phyloP scores from a whole-genome alignment of 1,139 yeast species.

The Geotrichum histeridarum region DNA sequence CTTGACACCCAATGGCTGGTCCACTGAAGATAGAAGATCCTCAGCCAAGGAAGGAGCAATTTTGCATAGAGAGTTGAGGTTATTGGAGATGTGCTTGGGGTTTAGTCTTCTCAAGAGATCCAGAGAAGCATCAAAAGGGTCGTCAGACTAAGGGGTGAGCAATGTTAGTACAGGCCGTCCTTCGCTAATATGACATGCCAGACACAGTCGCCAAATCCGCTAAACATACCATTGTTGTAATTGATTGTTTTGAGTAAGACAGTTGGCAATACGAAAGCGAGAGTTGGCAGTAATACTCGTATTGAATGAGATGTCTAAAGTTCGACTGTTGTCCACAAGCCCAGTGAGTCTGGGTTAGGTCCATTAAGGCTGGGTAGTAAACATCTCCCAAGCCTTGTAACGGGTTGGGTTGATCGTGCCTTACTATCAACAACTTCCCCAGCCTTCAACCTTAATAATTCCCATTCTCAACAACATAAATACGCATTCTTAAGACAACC shows the following conservation, averaged over 20 bases:
- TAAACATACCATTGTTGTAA: not conserved
- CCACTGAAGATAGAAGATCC: conserved; percentile 81
- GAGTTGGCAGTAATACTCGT: not conserved
- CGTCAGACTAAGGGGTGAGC: conserved; percentile 43
- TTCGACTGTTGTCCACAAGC: not conserved
- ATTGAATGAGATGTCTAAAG: not conserved
- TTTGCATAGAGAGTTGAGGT: conserved; percentile 65
- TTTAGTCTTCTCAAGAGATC: conserved; percentile 82
- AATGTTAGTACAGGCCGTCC: not conserved
- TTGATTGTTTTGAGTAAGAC: not conserved
- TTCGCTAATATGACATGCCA: not conserved
- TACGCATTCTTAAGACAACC: no score
- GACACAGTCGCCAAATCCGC: no score
- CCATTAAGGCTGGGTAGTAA: no score
- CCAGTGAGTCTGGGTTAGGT: no score
- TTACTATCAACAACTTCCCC: no score
- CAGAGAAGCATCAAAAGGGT: conserved; percentile 78
- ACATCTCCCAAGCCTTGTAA: no score
- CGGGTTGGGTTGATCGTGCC: no score
- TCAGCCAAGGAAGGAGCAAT: conserved; percentile 80
- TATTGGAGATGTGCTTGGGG: conserved; percentile 61
- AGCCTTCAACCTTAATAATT: no score
- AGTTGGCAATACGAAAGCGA: not conserved
- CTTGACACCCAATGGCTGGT: conserved; percentile 65
- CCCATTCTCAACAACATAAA: no score